A percentile compares a stretch with the other conserved stretches of the same genome.
Conservation (phyloP, 2,329 filamentous ascomycete species). For the Paracoccidioides brasiliensis region DNA sequence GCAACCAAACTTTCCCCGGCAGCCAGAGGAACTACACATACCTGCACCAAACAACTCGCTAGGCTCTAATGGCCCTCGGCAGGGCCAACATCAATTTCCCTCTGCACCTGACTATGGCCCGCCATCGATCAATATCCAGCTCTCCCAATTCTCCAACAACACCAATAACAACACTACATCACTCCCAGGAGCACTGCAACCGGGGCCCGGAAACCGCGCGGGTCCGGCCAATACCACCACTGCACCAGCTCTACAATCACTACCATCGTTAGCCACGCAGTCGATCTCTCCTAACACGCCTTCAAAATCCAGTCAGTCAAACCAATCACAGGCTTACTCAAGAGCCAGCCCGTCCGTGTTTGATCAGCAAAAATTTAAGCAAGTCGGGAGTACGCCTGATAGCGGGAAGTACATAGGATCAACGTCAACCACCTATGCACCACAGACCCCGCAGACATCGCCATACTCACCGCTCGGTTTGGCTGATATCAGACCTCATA, state of each 20-base stretch:
- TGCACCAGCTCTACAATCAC: constrained; percentile 45
- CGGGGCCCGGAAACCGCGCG: constrained; percentile 40
- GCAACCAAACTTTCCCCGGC: constrained; percentile 34
- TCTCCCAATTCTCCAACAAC: constrained; percentile 38
- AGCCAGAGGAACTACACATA: constrained; percentile 45
- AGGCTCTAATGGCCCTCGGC: constrained; percentile 27
- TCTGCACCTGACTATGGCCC: constrained; percentile 37
- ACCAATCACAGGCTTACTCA: constrained; percentile 62
- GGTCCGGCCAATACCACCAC: constrained; percentile 42
- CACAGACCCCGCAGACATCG: constrained; percentile 44
- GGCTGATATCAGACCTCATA: constrained; percentile 78
- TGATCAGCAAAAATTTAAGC: constrained; percentile 48
- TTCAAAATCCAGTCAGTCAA: constrained; percentile 52
- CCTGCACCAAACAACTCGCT: constrained; percentile 28
- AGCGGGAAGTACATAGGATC: constrained; percentile 50
- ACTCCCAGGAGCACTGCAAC: constrained; percentile 50
- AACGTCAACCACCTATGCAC: constrained; percentile 31
- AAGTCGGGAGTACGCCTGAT: constrained; percentile 52
- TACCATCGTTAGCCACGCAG: constrained; percentile 37
- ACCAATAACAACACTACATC: constrained; percentile 26
- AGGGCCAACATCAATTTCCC: constrained; percentile 35
- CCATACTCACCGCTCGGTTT: constrained; percentile 81
- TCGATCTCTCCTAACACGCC: constrained; percentile 39
- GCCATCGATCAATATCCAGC: constrained; percentile 48
- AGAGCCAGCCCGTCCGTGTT: constrained; percentile 64